phyloP scores from a whole-genome alignment of 345 rosid genomes.

The Aquilaria yunnanensis region DNA sequence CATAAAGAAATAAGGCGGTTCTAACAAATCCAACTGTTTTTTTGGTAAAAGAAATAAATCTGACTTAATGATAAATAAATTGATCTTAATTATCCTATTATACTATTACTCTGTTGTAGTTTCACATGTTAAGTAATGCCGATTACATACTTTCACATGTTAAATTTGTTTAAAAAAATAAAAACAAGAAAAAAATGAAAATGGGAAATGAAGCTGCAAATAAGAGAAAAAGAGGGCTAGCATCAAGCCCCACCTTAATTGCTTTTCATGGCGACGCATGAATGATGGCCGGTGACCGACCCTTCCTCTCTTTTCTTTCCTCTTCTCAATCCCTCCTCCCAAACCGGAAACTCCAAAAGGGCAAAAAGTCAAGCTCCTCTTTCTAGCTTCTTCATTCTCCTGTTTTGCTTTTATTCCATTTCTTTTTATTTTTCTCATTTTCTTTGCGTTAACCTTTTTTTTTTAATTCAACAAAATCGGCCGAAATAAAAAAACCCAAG shows the following conservation, averaged over 20 bases:
- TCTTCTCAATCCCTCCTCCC: constrained; percentile 10
- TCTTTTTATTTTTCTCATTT: neutral
- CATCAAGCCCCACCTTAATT: constrained; percentile 9
- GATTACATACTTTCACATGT: too few species aligned
- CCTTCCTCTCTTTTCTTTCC: neutral
- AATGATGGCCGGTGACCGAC: constrained; percentile 30
- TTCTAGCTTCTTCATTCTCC: neutral
- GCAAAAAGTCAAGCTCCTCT: neutral
- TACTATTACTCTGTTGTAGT: too few species aligned
- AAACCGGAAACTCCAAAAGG: constrained; percentile 10
- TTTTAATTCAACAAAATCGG: neutral
- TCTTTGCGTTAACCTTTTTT: neutral
- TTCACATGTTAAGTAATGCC: too few species aligned
- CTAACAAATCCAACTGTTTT: too few species aligned
- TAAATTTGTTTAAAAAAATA: too few species aligned
- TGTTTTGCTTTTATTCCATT: neutral
- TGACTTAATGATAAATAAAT: too few species aligned
- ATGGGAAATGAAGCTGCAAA: neutral
- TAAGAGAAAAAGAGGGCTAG: neutral
- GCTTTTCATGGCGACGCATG: constrained; percentile 11
- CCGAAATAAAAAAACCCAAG: neutral
- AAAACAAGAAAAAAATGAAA: neutral
- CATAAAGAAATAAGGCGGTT: too few species aligned
- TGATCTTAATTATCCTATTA: too few species aligned
- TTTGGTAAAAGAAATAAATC: too few species aligned